Percentiles rank a stretch among this genome's conserved stretches.
Conservation (phyloP, 2,329 filamentous ascomycete species). For the Pseudocercospora fuligena region DNA sequence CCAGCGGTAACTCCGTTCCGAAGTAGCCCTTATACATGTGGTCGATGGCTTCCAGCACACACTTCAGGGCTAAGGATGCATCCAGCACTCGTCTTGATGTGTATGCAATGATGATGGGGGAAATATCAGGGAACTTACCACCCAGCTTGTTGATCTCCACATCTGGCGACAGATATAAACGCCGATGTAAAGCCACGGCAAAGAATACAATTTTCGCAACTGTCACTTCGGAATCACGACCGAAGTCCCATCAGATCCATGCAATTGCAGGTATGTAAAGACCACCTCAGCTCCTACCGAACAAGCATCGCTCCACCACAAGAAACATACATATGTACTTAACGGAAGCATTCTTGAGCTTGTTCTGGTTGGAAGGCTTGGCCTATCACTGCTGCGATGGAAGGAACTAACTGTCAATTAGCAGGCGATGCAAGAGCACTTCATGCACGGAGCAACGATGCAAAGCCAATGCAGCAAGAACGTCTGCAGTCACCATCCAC, state of each 20-base stretch:
- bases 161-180: background rate
- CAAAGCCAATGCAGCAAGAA: conserved; percentile 6
- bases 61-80: background rate
- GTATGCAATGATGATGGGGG: background rate
- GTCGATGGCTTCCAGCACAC: background rate
- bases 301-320: background rate
- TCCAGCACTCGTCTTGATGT: background rate
- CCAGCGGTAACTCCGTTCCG: background rate
- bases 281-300: background rate
- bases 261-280: background rate
- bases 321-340: background rate
- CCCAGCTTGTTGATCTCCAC: background rate
- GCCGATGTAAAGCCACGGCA: background rate
- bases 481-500: conserved; percentile 18
- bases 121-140: background rate
- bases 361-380: background rate
- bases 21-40: background rate
- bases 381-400: background rate
- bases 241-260: background rate
- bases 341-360: background rate
- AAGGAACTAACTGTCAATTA: background rate
- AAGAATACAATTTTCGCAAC: background rate
- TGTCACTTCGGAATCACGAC: background rate
- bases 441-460: background rate
- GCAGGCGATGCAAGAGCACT: background rate